Evolutionary conservation across 306 rosid species (phyloP).

Genomic region (Fagus sylvatica): DNA sequence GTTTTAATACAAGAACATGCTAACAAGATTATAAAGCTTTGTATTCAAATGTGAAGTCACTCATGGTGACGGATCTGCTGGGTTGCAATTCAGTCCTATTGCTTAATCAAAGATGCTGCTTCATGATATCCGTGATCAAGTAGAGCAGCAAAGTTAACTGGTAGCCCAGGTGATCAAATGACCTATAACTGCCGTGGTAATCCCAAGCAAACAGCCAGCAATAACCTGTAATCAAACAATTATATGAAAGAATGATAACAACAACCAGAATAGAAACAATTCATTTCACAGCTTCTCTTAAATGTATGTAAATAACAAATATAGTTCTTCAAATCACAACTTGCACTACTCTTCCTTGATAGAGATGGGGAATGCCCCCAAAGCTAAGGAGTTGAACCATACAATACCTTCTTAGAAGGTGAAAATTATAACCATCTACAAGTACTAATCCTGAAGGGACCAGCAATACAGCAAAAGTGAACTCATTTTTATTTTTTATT

Average conservation of each 20-base stretch:
- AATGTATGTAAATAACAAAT: background rate
- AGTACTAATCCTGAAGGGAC: background rate
- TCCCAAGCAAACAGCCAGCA: conserved; percentile 86
- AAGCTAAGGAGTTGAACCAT: conserved; percentile 11
- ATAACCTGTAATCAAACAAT: conserved; percentile 62
- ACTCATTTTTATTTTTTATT: no score
- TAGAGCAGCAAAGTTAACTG: conserved; percentile 24
- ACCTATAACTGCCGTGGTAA: conserved; percentile 56
- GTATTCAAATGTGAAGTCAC: conserved; percentile 4
- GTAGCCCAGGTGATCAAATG: conserved; percentile 42
- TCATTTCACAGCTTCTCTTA: background rate
- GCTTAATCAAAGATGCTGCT: conserved; percentile 25
- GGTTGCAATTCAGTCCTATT: conserved; percentile 31
- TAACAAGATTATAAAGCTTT: conserved; percentile 20
- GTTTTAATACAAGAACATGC: conserved; percentile 24
- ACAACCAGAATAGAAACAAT: conserved; percentile 3
- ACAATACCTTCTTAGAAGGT: background rate
- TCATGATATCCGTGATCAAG: conserved; percentile 28
- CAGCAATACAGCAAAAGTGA: background rate
- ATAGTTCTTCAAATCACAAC: conserved; percentile 23
- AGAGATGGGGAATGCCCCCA: conserved; percentile 1
- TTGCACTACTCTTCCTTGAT: conserved; percentile 2
- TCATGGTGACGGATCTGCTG: conserved; percentile 19
- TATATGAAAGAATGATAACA: conserved; percentile 13
- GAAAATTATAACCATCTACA: background rate